Base-by-base conservation (phyloP, 768 basidiomycete species). In the Sarcomyxa edulis region DNA sequence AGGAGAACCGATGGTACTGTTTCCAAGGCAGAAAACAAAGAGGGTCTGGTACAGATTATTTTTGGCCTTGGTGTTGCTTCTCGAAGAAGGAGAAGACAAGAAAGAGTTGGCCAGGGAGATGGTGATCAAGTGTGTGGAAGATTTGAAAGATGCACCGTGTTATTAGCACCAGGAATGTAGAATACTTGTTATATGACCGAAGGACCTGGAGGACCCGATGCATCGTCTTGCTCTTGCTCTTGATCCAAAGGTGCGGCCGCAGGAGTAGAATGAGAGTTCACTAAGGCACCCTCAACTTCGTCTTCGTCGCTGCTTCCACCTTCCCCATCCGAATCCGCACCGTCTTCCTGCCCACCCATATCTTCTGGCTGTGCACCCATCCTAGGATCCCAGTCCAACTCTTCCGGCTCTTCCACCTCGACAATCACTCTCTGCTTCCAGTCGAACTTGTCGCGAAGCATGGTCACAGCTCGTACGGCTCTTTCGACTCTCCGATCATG, bases 391-490 rank as follows among this genome's bases (percentile, higher is more conserved):
- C 81, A 84, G 14, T 76, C 78, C 25, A 84, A 59, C 45, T 87
- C 86, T 48, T 87, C 84, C 3, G 83, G 84, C 55, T 88, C 85
- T 46, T 84, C 85, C 10, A 78, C 75, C 50, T 82, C 80, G 9
- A 88, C 85, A 44, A 76, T 78, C 15, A 90, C 82, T n/a, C 88
- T 69, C 47, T 78, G 75, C 54, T 80, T 81, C 83, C 86, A 88
- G 32, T 90, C 85, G 54, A 81, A 90, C 56, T 77, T 83, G 40
- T 91, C 88, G 42, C 73, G 64, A 6, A 91, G 62, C 74, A 91
- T 81, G 26, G 68, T 69, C 7, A 92, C 87, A 0, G 89, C 88
- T 29, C 81, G 68, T n/a, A 83, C 71, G 0, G 87, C 88, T 8
- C 88, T 69, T 43, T 88, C 85, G 2, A 83, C 82, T 5, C 86